phyloP scores from a whole-genome alignment of 2,329 filamentous ascomycete genomes.

The Aureobasidium musti region DNA sequence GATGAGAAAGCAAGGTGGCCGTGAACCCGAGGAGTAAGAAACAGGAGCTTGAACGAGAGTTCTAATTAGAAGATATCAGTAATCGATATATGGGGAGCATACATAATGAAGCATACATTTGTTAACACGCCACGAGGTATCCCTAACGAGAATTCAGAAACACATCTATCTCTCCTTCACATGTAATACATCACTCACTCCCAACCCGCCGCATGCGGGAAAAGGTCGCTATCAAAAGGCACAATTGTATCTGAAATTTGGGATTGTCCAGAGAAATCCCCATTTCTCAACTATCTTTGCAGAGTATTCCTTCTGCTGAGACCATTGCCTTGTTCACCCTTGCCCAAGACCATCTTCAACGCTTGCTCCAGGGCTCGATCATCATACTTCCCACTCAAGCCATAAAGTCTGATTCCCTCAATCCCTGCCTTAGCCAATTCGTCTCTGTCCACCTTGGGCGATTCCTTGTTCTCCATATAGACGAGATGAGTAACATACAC shows the following conservation, averaged over 20 bases:
- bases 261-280: neutral
- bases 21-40: constrained; percentile 48
- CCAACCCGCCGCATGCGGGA: no score
- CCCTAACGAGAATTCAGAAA: neutral
- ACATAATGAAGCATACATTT: neutral
- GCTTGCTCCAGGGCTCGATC: constrained; percentile 71
- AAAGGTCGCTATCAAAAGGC: no score
- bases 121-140: neutral
- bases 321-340: constrained; percentile 56
- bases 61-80: no score
- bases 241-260: neutral
- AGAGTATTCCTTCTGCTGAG: constrained; percentile 62
- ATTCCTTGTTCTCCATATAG: constrained; percentile 70
- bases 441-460: constrained; percentile 69
- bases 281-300: constrained; percentile 29
- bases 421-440: constrained; percentile 69
- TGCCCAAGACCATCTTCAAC: constrained; percentile 74
- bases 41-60: neutral
- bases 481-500: constrained; percentile 82
- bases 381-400: constrained; percentile 68
- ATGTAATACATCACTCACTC: neutral
- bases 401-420: constrained; percentile 74
- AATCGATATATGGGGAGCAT: neutral
- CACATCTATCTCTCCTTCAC: neutral
- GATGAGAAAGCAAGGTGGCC: constrained; percentile 46